Evolutionary conservation across 2,329 filamentous ascomycete species (phyloP).

Genomic region (Fusarium sarcochroum): DNA sequence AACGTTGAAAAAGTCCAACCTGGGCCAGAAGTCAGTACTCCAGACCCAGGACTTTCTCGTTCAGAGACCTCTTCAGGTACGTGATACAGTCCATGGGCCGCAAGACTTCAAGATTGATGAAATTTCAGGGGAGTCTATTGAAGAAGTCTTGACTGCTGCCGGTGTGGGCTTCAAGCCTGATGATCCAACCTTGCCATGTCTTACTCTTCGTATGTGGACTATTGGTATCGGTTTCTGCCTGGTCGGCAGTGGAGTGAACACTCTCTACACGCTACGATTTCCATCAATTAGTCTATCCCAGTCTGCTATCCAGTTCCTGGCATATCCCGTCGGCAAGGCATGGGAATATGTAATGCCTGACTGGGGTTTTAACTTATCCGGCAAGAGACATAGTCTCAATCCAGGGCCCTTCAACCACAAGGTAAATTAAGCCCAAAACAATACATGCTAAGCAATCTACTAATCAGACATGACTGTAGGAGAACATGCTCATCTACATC

Average conservation of each 20-base stretch:
- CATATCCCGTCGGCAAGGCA: slow-evolving; percentile 60
- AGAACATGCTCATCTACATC: slow-evolving; percentile 68
- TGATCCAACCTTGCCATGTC: slow-evolving; percentile 49
- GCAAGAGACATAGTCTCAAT: slow-evolving; percentile 53
- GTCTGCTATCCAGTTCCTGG: slow-evolving; percentile 58
- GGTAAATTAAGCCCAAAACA: slow-evolving; percentile 4
- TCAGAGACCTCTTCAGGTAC: slow-evolving; percentile 24
- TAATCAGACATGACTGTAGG: slow-evolving; percentile 39
- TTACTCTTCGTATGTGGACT: slow-evolving; percentile 58
- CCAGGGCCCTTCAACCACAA: slow-evolving; percentile 57
- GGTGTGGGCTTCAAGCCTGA: slow-evolving; percentile 50
- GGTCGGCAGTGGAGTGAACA: slow-evolving; percentile 56
- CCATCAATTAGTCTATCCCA: slow-evolving; percentile 53
- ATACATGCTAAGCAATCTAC: rapidly evolving
- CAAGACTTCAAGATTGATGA: not conserved
- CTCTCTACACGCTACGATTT: slow-evolving; percentile 57
- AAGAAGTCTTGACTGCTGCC: slow-evolving; percentile 50
- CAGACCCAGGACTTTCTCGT: slow-evolving; percentile 6
- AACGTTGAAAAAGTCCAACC: not conserved
- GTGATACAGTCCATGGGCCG: not conserved
- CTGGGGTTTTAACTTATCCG: slow-evolving; percentile 48
- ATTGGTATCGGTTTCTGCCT: slow-evolving; percentile 57
- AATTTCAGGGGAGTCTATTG: slow-evolving; percentile 19
- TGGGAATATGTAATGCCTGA: slow-evolving; percentile 53
- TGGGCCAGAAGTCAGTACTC: not conserved